Evolutionary conservation across 352 stramenopile genomes (phyloP), one percentile per base, ranked within the genome.

Genomic region (Globisporangium heterothallicum): DNA sequence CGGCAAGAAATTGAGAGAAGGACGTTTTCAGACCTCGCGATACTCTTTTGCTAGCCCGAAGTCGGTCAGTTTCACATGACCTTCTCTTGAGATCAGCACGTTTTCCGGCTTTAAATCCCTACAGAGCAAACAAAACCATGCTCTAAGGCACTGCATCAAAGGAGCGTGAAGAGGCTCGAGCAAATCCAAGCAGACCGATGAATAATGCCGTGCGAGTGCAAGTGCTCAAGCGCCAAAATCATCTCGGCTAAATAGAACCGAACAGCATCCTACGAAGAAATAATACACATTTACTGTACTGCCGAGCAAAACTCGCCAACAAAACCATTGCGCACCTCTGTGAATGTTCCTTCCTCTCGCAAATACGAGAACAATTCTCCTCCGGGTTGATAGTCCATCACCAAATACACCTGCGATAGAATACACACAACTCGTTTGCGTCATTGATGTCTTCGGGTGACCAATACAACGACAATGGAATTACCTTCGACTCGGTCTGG

Each of bases 81-180:
- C 92, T 56, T 94, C 65, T n/a, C 70, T 65, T 42, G 88, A 89
- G 46, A 98, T 80, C 21, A 98, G 68, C 40, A 98, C 78, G 56
- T 97, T 97, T 67, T 96, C 86, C 8, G 88, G 88, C 58, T 97
- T 97, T 24, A 97, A 57, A 48, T 97, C 88, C 4, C 78, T 89
- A 42, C 4, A 21, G n/a, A n/a, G 5, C 38, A 43, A 1, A 53
- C 40, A 42, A 4, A 4, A n/a, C 21, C 18, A n/a, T 16, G n/a
- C 32, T 6, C 2, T 38, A 2, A 38, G 32, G n/a, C n/a, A 16
- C 12, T 30, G 7, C 16, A 3, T 7, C 21, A 12, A 24, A 6
- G n/a, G 22, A 32, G 13, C 4, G n/a, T 19, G 9, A 41, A 4
- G n/a, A 41, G 14, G 21, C 10, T 2, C 36, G 22, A 22, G 43